phyloP scores from a whole-genome alignment of 768 basidiomycete genomes.

The Kwoniella sp. region DNA sequence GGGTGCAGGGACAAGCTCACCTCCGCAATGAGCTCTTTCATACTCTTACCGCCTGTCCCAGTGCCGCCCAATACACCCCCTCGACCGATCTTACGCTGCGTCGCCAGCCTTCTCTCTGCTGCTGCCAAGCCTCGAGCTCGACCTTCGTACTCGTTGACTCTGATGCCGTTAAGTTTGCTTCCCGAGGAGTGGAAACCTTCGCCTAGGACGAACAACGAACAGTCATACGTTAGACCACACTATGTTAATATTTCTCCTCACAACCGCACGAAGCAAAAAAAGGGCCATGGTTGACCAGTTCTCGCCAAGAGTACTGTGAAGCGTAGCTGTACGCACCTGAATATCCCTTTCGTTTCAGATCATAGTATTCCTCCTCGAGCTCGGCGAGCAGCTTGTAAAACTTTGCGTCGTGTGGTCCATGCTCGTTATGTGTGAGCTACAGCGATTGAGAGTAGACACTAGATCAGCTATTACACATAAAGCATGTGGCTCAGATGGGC shows the following conservation, averaged over 20 bases:
- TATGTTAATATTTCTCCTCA: no score
- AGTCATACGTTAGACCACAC: not conserved
- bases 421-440: conserved; percentile 84
- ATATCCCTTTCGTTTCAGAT: conserved; percentile 76
- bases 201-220: conserved; percentile 54
- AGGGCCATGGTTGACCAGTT: no score
- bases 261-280: not conserved
- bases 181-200: conserved; percentile 89
- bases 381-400: conserved; percentile 60
- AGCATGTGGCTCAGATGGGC: not conserved
- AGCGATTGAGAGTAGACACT: no score
- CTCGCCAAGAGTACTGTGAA: not conserved
- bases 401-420: conserved; percentile 78
- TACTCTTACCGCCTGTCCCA: conserved; percentile 59
- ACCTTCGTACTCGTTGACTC: conserved; percentile 69
- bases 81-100: conserved; percentile 61
- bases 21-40: conserved; percentile 73
- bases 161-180: conserved; percentile 67
- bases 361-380: conserved; percentile 83
- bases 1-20: conserved; percentile 57
- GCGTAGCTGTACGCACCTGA: conserved; percentile 58
- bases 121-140: conserved; percentile 72
- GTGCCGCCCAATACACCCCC: conserved; percentile 66
- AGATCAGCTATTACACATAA: not conserved
- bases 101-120: conserved; percentile 70